Base-by-base conservation (phyloP, 495 filamentous ascomycete species). In the Trichocladium antarcticum region DNA sequence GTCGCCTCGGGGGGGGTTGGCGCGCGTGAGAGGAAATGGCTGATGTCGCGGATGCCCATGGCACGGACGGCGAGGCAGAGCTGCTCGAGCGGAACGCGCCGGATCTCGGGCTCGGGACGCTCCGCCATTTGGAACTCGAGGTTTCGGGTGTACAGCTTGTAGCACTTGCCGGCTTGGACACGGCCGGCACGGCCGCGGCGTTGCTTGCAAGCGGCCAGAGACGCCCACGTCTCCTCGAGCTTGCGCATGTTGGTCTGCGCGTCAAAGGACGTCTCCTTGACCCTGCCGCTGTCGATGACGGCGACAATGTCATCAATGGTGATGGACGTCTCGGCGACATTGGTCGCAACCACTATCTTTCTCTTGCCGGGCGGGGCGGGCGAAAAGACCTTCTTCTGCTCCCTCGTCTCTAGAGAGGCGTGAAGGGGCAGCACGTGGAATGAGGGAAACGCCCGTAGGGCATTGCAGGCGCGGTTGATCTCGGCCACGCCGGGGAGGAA, bases 251-350 rank as follows among this genome's bases (percentile, higher is more conserved):
- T 95, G 64, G 85, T 89, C 49, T 83, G 80, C 0, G 89, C 81
- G 63, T 96, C 89, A 56, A 89, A 98, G 56, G 83, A 89, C 0
- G 89, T 97, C 66, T 98, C 92, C 63, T 97, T 97, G 17, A 98
- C 90, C 27, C 85, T 80, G 15, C 92, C 92, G 6, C 84, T 89
- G 59, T 98, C 92, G 44, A 98, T 93, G 42, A 98, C 93, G 19
- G 89, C 92, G 11, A 97, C 89, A 29, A 97, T 84, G 57, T 98
- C 92, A 49, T 92, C 86, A 43, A 98, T 98, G 0, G 92, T 98
- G 52, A 98, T 97, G 9, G 92, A 97, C 0, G 92, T 98, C 62
- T 98, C 92, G 2, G 92, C 92, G 14, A 98, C 90, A 55, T 98
- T 98, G 14, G 92, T 98, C 1, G 92, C 84, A 10, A 86, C 85